Evolutionary conservation across 129 eudicot species (phyloP), one percentile per base, ranked within the genome.

Genomic region (Tagetes patula): DNA sequence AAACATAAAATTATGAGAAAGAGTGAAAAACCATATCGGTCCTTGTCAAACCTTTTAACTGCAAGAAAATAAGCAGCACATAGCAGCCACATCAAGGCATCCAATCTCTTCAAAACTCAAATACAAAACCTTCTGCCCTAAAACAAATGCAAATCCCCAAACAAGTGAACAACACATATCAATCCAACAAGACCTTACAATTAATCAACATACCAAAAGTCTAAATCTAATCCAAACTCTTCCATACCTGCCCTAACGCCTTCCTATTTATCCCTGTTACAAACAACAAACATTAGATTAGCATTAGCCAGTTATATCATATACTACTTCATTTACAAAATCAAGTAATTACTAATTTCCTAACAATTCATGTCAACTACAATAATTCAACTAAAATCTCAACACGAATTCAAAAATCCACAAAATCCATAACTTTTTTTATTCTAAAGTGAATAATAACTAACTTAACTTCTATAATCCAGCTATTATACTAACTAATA

Each of bases 41-140:
- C 77, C 67, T 67, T 2, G 38, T 62, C 74, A 75, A 48, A 70
- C 82, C 75, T 77, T 77, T 54, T 77, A 64, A 72, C 82, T 76
- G 69, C 69, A 70, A 75, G 58, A 67, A 79, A 67, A 79, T 45
- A 79, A 58, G 82, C 80, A 75, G 75, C 79, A 52, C 82, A 80
- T 82, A 63, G 75, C 84, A 72, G 75, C 75, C 77, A 72, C 87
- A 68, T 76, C 88, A 71, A 71, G 56, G 66, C 45, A 69, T 69
- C 82, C 73, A 78, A 88, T 80, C 76, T 47, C 83, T 78, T 82
- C 84, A 77, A 61, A 68, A 34, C 52, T 82, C 85, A 75, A 61
- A 68, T 66, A 74, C 75, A 76, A 74, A 69, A 62, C 84, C 88
- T 54, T 69, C 75, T 36, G 52, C 74, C 80, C 80, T 70, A 73